Conservation (phyloP, 1,284 basidiomycete species). For the Tilletiopsis washingtonensis region DNA sequence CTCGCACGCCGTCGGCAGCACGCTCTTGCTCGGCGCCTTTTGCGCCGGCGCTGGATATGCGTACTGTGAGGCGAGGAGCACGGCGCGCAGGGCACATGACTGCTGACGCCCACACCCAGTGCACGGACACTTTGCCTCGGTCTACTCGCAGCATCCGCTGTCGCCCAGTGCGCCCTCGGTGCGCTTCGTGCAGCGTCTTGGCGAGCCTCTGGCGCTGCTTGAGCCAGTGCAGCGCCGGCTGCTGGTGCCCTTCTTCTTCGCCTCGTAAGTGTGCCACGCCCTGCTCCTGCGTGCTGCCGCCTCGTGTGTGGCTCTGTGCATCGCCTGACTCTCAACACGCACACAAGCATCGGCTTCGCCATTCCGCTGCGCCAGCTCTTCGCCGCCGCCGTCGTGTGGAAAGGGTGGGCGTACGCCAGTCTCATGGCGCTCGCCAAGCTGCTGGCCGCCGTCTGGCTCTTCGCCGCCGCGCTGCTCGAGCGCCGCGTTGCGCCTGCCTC, state of each 20-base stretch:
- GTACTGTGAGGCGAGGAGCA: slow-evolving; percentile 10
- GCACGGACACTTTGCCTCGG: too few relatives aligned
- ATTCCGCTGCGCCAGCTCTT: slow-evolving; percentile 56
- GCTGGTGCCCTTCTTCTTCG: slow-evolving; percentile 56
- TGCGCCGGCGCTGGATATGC: slow-evolving; percentile 46
- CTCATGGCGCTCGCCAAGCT: slow-evolving; percentile 55
- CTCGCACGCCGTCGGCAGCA: slow-evolving; percentile 47
- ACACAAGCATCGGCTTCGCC: slow-evolving; percentile 55
- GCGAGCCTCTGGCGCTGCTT: slow-evolving; percentile 2
- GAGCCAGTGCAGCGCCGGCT: slow-evolving; percentile 23
- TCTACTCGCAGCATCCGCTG: background rate
- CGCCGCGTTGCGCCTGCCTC: too few relatives aligned
- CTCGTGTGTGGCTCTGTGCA: too few relatives aligned
- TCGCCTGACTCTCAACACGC: too few relatives aligned
- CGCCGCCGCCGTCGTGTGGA: slow-evolving; percentile 52
- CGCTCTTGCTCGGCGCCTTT: slow-evolving; percentile 52
- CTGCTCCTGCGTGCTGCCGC: too few relatives aligned
- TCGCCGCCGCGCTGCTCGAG: slow-evolving; percentile 29
- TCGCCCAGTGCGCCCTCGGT: background rate
- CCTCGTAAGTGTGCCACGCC: too few relatives aligned
- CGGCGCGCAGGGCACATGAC: too few relatives aligned
- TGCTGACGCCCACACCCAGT: too few relatives aligned
- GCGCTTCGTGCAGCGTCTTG: slow-evolving; percentile 4
- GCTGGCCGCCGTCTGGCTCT: slow-evolving; percentile 48
- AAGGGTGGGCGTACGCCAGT: slow-evolving; percentile 53